Conservation (phyloP, 75 land plant species). For the Gnetum montanum region DNA sequence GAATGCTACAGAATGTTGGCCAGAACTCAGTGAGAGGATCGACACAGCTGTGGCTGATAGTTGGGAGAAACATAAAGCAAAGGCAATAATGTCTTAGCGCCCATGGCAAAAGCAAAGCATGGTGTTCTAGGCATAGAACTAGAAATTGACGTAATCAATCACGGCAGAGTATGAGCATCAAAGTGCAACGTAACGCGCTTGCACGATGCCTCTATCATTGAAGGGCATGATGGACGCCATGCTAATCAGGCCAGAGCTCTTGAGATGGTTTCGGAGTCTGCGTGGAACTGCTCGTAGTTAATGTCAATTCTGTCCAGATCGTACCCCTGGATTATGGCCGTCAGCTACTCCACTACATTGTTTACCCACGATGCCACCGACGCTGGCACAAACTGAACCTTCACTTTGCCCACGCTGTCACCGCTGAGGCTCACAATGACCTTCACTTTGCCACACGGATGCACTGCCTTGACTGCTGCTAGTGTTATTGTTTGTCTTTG, state of each 20-base stretch:
- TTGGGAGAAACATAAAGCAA: too few species aligned
- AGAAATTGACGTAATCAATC: conserved; percentile 21
- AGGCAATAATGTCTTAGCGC: too few species aligned
- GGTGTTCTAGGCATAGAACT: conserved; percentile 9
- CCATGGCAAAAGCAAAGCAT: too few species aligned
- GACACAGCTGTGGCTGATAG: too few species aligned
- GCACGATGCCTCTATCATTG: conserved; percentile 13
- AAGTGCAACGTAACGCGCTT: conserved; percentile 6
- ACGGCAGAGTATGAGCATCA: background rate
- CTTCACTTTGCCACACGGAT: conserved; percentile 14
- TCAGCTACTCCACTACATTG: conserved; percentile 22
- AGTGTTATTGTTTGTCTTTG: conserved; percentile 29
- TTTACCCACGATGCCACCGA: conserved; percentile 25
- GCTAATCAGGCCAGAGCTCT: conserved; percentile 28
- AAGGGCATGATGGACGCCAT: conserved; percentile 30
- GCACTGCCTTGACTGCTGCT: conserved; percentile 17
- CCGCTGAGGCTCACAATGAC: conserved; percentile 34
- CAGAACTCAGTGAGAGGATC: too few species aligned
- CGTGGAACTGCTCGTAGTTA: conserved; percentile 37
- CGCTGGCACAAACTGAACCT: conserved; percentile 17
- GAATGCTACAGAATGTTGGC: too few species aligned
- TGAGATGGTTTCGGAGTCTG: conserved; percentile 16
- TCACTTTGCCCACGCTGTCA: conserved; percentile 8
- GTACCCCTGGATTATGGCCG: conserved; percentile 23
- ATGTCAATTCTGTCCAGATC: conserved; percentile 37